These are phyloP conservation scores for Rhytidiadelphus loreus DNA, from an alignment of 225 moss, liverwort and hornwort genomes.

Conservation along the genomic window DNA sequence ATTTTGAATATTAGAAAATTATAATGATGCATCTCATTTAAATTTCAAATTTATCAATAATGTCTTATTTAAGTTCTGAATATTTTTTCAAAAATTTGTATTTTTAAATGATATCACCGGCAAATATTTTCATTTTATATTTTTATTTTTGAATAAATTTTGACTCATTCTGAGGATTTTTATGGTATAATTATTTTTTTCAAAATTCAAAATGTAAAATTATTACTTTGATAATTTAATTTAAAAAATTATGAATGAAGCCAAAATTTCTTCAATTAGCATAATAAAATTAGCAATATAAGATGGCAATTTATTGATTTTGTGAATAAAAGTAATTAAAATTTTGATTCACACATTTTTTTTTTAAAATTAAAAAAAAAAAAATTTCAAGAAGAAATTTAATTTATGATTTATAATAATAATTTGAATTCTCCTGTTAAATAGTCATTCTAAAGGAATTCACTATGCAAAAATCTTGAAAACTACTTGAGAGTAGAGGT, in stretches of 20 bases:
- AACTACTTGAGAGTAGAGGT: rapidly evolving
- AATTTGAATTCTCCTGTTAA: rapidly evolving
- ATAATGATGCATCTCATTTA: too few relatives aligned
- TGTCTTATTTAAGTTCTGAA: background rate
- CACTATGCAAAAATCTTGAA: background rate
- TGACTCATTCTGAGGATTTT: background rate
- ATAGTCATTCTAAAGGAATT: background rate
- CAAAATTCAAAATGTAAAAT: background rate
- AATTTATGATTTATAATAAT: background rate
- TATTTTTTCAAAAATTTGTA: background rate
- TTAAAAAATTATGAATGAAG: background rate
- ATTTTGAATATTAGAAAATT: background rate
- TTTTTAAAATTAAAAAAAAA: too few relatives aligned
- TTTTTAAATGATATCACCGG: background rate
- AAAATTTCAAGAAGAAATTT: too few relatives aligned
- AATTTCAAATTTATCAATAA: background rate
- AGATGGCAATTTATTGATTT: too few relatives aligned
- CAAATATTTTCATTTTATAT: background rate
- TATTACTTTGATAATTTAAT: background rate
- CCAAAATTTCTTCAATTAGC: background rate
- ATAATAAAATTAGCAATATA: too few relatives aligned
- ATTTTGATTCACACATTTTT: background rate
- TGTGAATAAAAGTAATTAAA: rapidly evolving
- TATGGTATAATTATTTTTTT: background rate
- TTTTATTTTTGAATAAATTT: background rate